Percentiles rank a stretch among this genome's conserved stretches.
phyloP scores from a whole-genome alignment of 345 rosid species.

The Heritiera fomes region DNA sequence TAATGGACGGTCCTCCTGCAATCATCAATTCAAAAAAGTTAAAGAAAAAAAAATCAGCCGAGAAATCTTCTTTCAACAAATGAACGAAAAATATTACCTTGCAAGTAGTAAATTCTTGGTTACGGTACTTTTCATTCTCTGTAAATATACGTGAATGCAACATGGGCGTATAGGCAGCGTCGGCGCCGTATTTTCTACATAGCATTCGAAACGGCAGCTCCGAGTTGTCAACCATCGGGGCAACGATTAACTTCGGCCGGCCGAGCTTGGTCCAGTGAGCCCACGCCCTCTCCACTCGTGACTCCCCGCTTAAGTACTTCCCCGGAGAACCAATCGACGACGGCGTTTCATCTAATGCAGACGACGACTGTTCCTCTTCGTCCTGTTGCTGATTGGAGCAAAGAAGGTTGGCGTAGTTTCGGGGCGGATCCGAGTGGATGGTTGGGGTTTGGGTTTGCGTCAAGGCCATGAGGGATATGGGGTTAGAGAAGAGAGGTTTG shows the following conservation, averaged over 20 bases:
- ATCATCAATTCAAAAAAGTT: neutral
- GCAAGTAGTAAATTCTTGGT: constrained; percentile 84
- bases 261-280: constrained; percentile 83
- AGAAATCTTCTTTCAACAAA: neutral
- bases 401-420: constrained; percentile 35
- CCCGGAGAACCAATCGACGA: constrained; percentile 29
- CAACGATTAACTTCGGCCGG: constrained; percentile 73
- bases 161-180: constrained; percentile 94
- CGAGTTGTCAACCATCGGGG: constrained; percentile 96
- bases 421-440: constrained; percentile 28
- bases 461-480: constrained; percentile 38
- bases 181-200: constrained; percentile 87
- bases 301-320: constrained; percentile 40
- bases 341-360: constrained; percentile 27
- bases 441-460: constrained; percentile 32
- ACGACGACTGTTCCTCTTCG: constrained; percentile 6
- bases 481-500: constrained; percentile 19
- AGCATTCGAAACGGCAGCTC: constrained; percentile 97
- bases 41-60: neutral
- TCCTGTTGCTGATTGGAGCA: constrained; percentile 32
- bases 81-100: constrained; percentile 39
- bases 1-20: constrained; percentile 91
- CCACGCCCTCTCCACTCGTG: constrained; percentile 72
- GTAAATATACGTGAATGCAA: constrained; percentile 83
- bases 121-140: constrained; percentile 76